Evolutionary conservation across 345 rosid genomes (phyloP).

Genomic region (Gossypium longicalyx): DNA sequence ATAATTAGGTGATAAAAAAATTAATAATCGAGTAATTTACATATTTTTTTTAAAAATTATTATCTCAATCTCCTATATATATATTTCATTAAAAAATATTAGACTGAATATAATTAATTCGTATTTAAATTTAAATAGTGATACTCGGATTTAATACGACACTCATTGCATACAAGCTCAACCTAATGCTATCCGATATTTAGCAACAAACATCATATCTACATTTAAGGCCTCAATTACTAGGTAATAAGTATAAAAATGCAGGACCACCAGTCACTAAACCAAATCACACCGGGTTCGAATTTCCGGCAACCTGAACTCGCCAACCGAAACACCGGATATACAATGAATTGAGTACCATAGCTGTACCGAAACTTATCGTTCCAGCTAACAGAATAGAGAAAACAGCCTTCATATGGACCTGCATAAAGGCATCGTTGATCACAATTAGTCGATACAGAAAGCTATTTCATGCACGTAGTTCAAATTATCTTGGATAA

Average conservation of each 20-base stretch:
- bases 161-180: too few relatives aligned
- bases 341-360: slow-evolving; percentile 68
- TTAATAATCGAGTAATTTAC: too few relatives aligned
- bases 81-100: too few relatives aligned
- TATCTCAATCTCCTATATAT: too few relatives aligned
- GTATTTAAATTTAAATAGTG: too few relatives aligned
- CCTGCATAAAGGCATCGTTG: slow-evolving; percentile 39
- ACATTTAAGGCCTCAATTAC: background rate
- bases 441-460: background rate
- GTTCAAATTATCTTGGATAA: background rate
- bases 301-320: slow-evolving; percentile 32
- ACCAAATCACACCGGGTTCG: slow-evolving; percentile 43
- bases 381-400: slow-evolving; percentile 60
- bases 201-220: background rate
- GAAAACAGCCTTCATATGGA: slow-evolving; percentile 55
- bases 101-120: too few relatives aligned
- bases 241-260: background rate
- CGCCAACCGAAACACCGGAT: slow-evolving; percentile 44
- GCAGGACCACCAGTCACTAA: background rate
- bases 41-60: too few relatives aligned
- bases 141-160: too few relatives aligned
- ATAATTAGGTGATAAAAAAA: too few relatives aligned
- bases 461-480: background rate
- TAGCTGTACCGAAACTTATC: slow-evolving; percentile 73
- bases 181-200: background rate